These are phyloP conservation scores for Hevea brasiliensis DNA, from an alignment of 345 rosid genomes.

Conservation along the genomic window DNA sequence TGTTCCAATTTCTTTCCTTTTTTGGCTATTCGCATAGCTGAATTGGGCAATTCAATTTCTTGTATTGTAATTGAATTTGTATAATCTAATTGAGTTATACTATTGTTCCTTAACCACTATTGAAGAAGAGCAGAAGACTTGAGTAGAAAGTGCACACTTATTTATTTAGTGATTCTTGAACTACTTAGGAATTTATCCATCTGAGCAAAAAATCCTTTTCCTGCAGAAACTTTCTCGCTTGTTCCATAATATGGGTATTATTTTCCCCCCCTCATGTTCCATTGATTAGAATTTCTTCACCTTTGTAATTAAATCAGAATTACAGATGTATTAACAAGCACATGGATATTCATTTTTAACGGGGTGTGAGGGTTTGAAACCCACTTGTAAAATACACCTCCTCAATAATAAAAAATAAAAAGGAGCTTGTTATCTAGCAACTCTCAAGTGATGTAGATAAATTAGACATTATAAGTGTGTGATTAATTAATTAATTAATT, in stretches of 20 bases:
- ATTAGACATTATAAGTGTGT: not conserved
- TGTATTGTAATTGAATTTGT: not conserved
- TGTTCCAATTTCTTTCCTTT: not conserved
- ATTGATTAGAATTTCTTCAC: not conserved
- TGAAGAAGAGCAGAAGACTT: not conserved
- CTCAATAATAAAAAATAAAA: no score
- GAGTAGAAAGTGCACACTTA: not conserved
- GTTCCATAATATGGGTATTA: not conserved
- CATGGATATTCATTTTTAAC: no score
- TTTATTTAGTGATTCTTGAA: not conserved
- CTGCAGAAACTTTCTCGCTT: not conserved
- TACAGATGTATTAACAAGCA: not conserved
- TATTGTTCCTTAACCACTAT: not conserved
- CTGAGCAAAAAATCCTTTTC: not conserved
- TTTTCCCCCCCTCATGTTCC: not conserved
- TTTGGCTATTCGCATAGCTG: no score
- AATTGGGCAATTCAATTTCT: not conserved
- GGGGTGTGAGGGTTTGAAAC: no score
- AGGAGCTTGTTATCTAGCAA: no score
- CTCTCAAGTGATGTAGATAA: no score
- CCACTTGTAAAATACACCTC: no score
- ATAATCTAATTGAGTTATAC: not conserved
- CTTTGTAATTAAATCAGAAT: not conserved
- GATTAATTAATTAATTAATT: not conserved
- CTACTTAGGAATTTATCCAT: not conserved